These are phyloP conservation scores for Funneliformis mosseae DNA, from an alignment of 192 early-diverging fungal genomes.

Conservation along the genomic window DNA sequence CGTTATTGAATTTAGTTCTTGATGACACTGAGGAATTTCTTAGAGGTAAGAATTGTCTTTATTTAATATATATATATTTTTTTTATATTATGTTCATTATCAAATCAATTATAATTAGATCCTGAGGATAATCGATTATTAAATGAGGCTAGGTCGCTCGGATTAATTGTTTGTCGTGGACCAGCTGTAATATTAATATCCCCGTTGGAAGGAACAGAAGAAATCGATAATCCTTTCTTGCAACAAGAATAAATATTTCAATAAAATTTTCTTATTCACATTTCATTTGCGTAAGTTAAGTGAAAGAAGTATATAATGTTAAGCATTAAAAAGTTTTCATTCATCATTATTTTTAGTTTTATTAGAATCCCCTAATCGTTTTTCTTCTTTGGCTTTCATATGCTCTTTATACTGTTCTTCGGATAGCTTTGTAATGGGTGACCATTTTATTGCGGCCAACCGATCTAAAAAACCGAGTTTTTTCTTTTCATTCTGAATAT, in stretches of 20 bases:
- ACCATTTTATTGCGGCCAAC: conserved; percentile 7
- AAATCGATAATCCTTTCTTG: conserved; percentile 91
- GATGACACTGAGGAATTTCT: conserved; percentile 88
- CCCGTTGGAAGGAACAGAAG: conserved; percentile 86
- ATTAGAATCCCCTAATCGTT: background rate
- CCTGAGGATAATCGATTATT: conserved; percentile 47
- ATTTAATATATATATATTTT: no score
- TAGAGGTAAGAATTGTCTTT: conserved; percentile 54
- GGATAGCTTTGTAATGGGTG: conserved; percentile 1
- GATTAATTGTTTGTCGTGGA: conserved; percentile 87
- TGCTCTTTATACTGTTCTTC: conserved; percentile 8
- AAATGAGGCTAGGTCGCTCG: conserved; percentile 69
- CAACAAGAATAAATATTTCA: conserved; percentile 21
- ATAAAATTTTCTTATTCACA: background rate
- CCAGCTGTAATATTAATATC: conserved; percentile 89
- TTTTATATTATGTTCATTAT: background rate
- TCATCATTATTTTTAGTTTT: background rate
- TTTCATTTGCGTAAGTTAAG: no score
- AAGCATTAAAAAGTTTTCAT: background rate
- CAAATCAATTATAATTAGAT: conserved; percentile 33
- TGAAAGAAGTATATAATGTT: no score
- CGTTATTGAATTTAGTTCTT: conserved; percentile 89
- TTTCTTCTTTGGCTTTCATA: background rate
- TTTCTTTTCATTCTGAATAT: conserved; percentile 4
- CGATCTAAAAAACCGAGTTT: background rate